Conservation (phyloP, 345 rosid genomes). For the Pugionium dolabratum region DNA sequence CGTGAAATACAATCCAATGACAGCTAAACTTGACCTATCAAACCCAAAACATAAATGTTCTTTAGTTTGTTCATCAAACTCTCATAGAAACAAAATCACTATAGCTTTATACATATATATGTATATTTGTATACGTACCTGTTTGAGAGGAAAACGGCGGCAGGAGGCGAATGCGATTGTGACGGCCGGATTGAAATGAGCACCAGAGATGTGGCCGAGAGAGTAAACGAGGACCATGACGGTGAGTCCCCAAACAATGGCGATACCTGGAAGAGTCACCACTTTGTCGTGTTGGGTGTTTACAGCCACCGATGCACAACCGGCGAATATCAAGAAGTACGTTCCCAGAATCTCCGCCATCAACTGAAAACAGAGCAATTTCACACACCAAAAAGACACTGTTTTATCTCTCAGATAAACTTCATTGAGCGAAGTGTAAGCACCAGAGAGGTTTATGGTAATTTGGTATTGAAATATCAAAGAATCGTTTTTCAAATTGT, state of each 20-base stretch:
- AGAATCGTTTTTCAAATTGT: too few relatives aligned
- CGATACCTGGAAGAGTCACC: slow-evolving; percentile 72
- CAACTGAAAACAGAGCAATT: slow-evolving; percentile 46
- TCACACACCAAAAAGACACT: not conserved
- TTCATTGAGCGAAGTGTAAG: not conserved
- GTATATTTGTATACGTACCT: slow-evolving; percentile 41
- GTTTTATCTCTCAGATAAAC: not conserved
- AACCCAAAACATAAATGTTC: slow-evolving; percentile 14
- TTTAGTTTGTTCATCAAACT: slow-evolving; percentile 36
- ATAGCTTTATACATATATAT: not conserved
- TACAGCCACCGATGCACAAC: slow-evolving; percentile 77
- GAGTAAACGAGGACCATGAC: slow-evolving; percentile 86
- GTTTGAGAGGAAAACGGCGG: slow-evolving; percentile 80
- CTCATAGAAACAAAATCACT: too few relatives aligned
- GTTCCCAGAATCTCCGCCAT: slow-evolving; percentile 83
- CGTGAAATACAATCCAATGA: slow-evolving; percentile 32
- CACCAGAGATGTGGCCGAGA: slow-evolving; percentile 94
- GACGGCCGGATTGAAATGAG: slow-evolving; percentile 95
- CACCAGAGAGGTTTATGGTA: not conserved
- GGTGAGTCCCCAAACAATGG: slow-evolving; percentile 85
- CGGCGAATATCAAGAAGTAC: slow-evolving; percentile 87
- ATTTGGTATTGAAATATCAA: not conserved
- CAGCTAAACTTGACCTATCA: slow-evolving; percentile 28
- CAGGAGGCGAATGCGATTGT: slow-evolving; percentile 87
- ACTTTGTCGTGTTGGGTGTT: slow-evolving; percentile 60